Percentiles rank a stretch among this genome's conserved stretches.
Evolutionary conservation across 176 grass and related monocot genomes (phyloP).

Genomic region (Cenchrus fungigraminus): DNA sequence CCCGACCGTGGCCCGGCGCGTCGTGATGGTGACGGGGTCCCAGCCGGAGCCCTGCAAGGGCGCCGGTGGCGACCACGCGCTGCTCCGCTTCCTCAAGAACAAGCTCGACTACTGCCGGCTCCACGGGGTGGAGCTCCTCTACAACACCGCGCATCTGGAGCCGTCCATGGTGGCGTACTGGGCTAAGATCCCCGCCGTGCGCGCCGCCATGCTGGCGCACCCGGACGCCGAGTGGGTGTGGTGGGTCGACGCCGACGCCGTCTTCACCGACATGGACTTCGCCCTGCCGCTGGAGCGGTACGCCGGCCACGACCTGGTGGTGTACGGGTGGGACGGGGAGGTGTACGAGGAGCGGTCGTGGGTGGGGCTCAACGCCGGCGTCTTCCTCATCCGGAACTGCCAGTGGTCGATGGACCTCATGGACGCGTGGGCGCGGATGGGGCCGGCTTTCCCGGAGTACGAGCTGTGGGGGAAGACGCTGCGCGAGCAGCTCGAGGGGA

Average conservation of each 20-base stretch:
- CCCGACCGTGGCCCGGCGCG: neutral
- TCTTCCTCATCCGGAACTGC: constrained; percentile 89
- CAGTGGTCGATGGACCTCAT: constrained; percentile 90
- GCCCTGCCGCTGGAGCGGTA: constrained; percentile 49
- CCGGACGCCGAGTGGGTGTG: constrained; percentile 87
- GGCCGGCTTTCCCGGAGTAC: constrained; percentile 41
- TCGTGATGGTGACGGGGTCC: constrained; percentile 79
- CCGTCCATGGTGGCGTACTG: constrained; percentile 57
- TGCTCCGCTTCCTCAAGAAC: constrained; percentile 83
- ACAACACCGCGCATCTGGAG: constrained; percentile 61
- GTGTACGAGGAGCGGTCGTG: constrained; percentile 36
- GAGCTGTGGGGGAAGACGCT: constrained; percentile 29
- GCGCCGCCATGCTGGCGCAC: constrained; percentile 80
- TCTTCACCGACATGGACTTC: constrained; percentile 94
- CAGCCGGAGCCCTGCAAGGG: constrained; percentile 63
- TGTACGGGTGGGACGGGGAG: constrained; percentile 34
- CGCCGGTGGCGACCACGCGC: constrained; percentile 60
- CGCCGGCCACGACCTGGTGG: constrained; percentile 50
- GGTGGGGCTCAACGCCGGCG: constrained; percentile 80
- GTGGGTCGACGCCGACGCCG: constrained; percentile 93
- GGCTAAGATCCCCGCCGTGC: constrained; percentile 74
- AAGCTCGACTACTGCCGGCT: constrained; percentile 87
- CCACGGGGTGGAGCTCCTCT: constrained; percentile 65
- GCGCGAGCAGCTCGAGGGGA: constrained; percentile 37
- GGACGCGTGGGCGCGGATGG: constrained; percentile 59